Evolutionary conservation across 352 stramenopile genomes (phyloP), one percentile per base, ranked within the genome.

Genomic region (Nothophytophthora sp.): DNA sequence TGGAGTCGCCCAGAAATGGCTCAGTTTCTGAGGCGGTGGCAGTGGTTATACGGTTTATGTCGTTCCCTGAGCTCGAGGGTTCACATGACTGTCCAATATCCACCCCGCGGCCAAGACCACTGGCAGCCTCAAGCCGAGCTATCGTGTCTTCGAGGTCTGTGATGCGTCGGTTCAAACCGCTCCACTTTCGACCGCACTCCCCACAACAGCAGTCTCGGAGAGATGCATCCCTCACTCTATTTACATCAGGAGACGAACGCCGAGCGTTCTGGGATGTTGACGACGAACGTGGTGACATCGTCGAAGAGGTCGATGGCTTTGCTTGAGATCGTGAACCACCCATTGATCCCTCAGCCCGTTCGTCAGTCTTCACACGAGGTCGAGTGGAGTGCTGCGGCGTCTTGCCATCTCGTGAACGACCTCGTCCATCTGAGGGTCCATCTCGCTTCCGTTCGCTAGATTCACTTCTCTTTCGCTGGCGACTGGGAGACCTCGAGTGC

Each of bases 151-250:
- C 57, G 4, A 66, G 37, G 20, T 49, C 25, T 18, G 47, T 49
- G 11, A 66, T n/a, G 12, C 57, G 51, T 13, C 33, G 42, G 30
- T 39, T 49, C 3, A 61, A 47, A 13, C 52, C 30, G 16, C 16
- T n/a, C 57, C 50, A 62, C 5, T 52, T 46, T 10, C 57, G 57
- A 15, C 51, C 51, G 29, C 57, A 66, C 25, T 42, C 57, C 9
- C 37, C 40, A 27, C 57, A 57, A 3, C 32, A 50, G 12, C 6
- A 29, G 3, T 28, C 36, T n/a, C n/a, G n/a, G n/a, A n/a, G n/a
- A 12, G 8, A 19, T 4, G 47, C 44, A 0, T 3, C 24, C 4
- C 25, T n/a, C 19, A n/a, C 12, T 24, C 2, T 33, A 16, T 55
- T 50, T 10, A 45, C 42, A 7, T 45, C 41, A 22, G 8, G 24